Evolutionary conservation across 495 filamentous ascomycete species (phyloP), one percentile per base, ranked within the genome.

Genomic region (Penicillium diatomitis): DNA sequence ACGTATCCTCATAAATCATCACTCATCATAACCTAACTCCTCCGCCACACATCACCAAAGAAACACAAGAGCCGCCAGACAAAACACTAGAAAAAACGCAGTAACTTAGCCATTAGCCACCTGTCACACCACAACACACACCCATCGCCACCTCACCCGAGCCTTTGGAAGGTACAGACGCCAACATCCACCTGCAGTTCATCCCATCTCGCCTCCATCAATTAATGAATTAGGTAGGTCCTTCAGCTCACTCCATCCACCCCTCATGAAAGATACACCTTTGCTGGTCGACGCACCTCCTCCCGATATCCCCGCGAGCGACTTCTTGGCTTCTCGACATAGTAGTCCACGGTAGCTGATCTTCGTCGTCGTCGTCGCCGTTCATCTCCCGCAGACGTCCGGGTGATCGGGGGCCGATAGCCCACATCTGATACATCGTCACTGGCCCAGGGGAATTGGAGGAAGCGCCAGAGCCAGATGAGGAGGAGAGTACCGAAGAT

Each of bases 401-500:
- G 52, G 38, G 53, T 54, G 28, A 52, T 32, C 0, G 57, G 60
- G 20, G 57, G 54, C 8, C 49, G 48, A 46, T 64, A 63, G 28
- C 58, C 57, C 46, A 56, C 54, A 29, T 71, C 65, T 0, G 62
- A 52, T 11, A 58, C 50, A 3, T 45, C 51, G 1, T 51, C 60
- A 10, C 57, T 49, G 30, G 46, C 50, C 41, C 57, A 57, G 0
- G 61, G 61, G 6, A 64, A 47, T 12, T 47, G 33, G 45, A 61
- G 68, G 0, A 65, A 8, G 28, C 56, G 54, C 52, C 57, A 65
- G n/a, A 81, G 65, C 78, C 78, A 81, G 28, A 76, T 53, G 4
- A 82, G 46, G 0, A 81, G 56, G 0, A 82, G 62, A 1, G 80
- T 65, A 5, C 78, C 79, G 41, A 61, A 75, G 43, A 82, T 75